Conservation (phyloP, 805 yeast species). For the Kazachstania viticola region DNA sequence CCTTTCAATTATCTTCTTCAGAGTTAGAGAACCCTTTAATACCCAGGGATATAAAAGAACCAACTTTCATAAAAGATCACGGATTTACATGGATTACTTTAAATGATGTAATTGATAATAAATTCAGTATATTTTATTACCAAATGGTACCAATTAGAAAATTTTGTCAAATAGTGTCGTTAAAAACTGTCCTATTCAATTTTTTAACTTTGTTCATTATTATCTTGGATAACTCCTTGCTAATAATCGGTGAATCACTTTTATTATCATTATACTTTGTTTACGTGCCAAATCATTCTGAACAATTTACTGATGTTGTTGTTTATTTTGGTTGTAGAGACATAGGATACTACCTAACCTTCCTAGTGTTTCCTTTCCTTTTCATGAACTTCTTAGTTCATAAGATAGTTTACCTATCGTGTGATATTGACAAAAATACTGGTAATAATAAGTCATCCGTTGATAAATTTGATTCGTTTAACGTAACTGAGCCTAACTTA, state of each 20-base stretch:
- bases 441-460: too few relatives aligned
- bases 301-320: slow-evolving; percentile 21
- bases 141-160: slow-evolving; percentile 1
- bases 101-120: background rate
- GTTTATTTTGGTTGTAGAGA: slow-evolving; percentile 27
- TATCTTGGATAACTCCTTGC: slow-evolving; percentile 11
- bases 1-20: slow-evolving; percentile 11
- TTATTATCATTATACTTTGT: slow-evolving; percentile 31
- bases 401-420: slow-evolving; percentile 17
- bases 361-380: slow-evolving; percentile 25
- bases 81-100: slow-evolving; percentile 7
- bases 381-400: slow-evolving; percentile 10
- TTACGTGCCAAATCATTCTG: slow-evolving; percentile 28
- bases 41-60: background rate
- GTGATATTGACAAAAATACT: slow-evolving; percentile 13
- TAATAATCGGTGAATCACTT: slow-evolving; percentile 26
- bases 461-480: too few relatives aligned
- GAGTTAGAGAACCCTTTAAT: slow-evolving; percentile 4
- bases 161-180: slow-evolving; percentile 6
- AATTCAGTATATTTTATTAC: too few relatives aligned
- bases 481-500: too few relatives aligned
- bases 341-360: slow-evolving; percentile 20
- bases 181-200: slow-evolving; percentile 6
- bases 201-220: slow-evolving; percentile 7
- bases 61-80: slow-evolving; percentile 2